Evolutionary conservation across 805 yeast species (phyloP), one percentile per base, ranked within the genome.

Genomic region (Candida odintsovae): DNA sequence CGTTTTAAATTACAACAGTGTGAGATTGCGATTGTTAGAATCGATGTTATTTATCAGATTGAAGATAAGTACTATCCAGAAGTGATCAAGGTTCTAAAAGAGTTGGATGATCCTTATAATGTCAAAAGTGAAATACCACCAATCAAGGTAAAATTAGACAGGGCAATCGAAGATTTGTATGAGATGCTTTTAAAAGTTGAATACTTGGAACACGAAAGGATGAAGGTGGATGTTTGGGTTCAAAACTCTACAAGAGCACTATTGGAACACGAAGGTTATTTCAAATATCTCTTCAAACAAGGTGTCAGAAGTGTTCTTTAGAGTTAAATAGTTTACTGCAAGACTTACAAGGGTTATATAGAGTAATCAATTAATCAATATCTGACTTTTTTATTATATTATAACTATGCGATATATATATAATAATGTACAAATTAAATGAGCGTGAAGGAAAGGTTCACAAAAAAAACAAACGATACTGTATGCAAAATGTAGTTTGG

Each of bases 21-120:
- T 9, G 48, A 48, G 19, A 47, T 46, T 16, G 40, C 41, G 8
- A 39, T 52, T 2, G 38, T 35, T 15, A 49, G 46, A 36, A 38
- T 45, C 16, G 41, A 46, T 15, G 6, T 36, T 3, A 16, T 46
- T 19, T 39, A 36, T 13, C 29, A 31, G 18, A 25, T 54, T 38
- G 40, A 46, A 20, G 44, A 43, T 13, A 16, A 21, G 3, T 48
- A 52, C 26, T 41, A 45, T 18, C n/a, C 36, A 2, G 42, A 35
- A 5, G 19, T 54, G 12, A 41, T 54, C 16, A 26, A 40, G 1
- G 38, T 22, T 29, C 42, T 43, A 9, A 15, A 41, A 6, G 42
- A 21, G 10, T 47, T 40, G 16, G 40, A 43, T 10, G 52, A 48
- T 31, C 50, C 52, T 9, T 54, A 48, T 22, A 50, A 54, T 18